A percentile compares a stretch with the other conserved stretches of the same genome.
These are phyloP conservation scores for Aspergillus melleus DNA, from an alignment of 2,329 filamentous ascomycete genomes.

Conservation along the genomic window DNA sequence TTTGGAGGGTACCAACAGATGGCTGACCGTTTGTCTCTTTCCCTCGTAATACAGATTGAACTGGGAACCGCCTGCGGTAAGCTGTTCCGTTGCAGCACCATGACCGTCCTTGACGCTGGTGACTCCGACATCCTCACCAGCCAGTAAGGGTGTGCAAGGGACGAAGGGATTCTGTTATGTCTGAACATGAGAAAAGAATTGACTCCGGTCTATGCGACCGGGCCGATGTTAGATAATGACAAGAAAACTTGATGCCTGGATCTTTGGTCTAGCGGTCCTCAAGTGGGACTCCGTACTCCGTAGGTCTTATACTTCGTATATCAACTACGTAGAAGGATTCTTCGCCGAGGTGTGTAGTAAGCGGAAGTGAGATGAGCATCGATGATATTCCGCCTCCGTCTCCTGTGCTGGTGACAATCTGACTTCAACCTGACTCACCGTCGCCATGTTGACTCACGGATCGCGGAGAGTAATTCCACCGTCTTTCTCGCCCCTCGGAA, in stretches of 20 bases:
- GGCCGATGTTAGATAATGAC: constrained; percentile 24
- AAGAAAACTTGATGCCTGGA: constrained; percentile 12
- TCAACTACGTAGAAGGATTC: no score
- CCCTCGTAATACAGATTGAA: constrained; percentile 71
- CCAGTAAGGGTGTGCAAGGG: constrained; percentile 24
- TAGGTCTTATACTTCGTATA: neutral
- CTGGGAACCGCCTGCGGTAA: constrained; percentile 98
- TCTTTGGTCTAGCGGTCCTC: neutral
- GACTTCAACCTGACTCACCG: no score
- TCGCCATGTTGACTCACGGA: neutral
- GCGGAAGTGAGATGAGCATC: no score
- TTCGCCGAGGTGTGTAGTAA: no score
- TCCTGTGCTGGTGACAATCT: no score
- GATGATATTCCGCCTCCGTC: no score
- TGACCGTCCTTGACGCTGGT: constrained; percentile 95
- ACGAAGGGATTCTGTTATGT: constrained; percentile 21
- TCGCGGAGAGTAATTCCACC: neutral
- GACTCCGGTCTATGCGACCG: neutral
- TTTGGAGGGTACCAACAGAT: constrained; percentile 25
- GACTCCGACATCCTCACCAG: constrained; percentile 90
- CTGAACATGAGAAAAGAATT: constrained; percentile 16
- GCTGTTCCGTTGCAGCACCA: constrained; percentile 96
- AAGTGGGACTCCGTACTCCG: no score
- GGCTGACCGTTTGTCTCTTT: constrained; percentile 56
- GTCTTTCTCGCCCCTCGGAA: neutral